Conservation (phyloP, 257 asterid genomes). For the Solanum sejunctum region DNA sequence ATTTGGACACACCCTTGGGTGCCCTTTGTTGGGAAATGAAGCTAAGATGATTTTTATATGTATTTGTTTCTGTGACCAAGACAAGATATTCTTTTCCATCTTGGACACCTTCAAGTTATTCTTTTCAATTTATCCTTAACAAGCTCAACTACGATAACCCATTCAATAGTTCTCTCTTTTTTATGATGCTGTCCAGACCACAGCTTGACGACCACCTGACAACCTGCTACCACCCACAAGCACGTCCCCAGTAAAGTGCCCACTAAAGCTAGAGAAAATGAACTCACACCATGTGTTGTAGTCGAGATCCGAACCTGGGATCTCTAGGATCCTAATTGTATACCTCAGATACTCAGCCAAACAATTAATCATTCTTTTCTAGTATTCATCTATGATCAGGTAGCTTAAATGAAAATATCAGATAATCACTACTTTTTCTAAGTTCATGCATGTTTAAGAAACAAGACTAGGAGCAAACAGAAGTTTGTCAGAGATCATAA, state of each 20-base stretch:
- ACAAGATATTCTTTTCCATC: not conserved
- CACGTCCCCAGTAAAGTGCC: not conserved
- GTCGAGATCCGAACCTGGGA: not conserved
- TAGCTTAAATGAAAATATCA: not conserved
- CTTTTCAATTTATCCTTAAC: not conserved
- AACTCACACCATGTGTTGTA: not conserved
- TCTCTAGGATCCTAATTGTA: not conserved
- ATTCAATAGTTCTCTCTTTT: not conserved
- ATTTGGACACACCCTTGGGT: not conserved
- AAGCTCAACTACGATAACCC: not conserved
- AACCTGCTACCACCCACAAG: not conserved
- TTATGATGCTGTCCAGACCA: not conserved
- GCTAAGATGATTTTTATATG: not conserved
- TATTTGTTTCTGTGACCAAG: not conserved
- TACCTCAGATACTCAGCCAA: not conserved
- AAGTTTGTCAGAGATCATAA: not conserved
- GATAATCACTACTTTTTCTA: not conserved
- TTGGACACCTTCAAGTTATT: not conserved
- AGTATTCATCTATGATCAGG: not conserved
- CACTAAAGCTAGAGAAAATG: not conserved
- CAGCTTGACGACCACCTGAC: not conserved
- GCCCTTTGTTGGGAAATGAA: not conserved
- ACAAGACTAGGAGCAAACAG: not conserved
- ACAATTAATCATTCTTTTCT: not conserved
- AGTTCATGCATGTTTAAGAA: not conserved